Evolutionary conservation across 441 rosid species (phyloP).

Genomic region (Omphalea diandra): DNA sequence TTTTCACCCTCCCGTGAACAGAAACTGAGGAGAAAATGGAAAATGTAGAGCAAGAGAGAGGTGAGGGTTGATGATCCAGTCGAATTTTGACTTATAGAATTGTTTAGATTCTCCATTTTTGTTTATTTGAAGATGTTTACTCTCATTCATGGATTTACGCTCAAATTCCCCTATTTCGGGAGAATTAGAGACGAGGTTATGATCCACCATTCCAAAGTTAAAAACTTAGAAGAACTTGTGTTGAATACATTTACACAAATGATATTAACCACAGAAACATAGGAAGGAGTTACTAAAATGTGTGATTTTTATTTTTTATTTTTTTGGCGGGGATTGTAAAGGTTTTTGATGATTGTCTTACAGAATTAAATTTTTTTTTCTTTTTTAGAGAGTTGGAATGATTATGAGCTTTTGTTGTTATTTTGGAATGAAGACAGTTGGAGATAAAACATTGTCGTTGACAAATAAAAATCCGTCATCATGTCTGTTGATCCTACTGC

Average conservation of each 20-base stretch:
- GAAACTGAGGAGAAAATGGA: background rate
- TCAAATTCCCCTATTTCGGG: background rate
- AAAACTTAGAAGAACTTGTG: background rate
- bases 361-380: background rate
- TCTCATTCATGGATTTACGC: background rate
- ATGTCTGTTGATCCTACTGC: constrained; percentile 36
- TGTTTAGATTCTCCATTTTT: background rate
- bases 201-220: background rate
- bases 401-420: constrained; percentile 15
- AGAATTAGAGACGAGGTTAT: background rate
- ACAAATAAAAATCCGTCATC: constrained; percentile 14
- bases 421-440: constrained; percentile 24
- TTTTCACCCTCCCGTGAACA: no score
- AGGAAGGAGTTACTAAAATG: background rate
- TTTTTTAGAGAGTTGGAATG: constrained; percentile 16
- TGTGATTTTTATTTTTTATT: no score
- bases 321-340: background rate
- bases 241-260: background rate
- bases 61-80: background rate
- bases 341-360: background rate
- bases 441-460: constrained; percentile 16
- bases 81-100: background rate
- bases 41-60: background rate
- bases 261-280: background rate
- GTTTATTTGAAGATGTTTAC: background rate